A percentile compares a stretch with the other conserved stretches of the same genome.
Conservation (phyloP, 2,329 filamentous ascomycete species). For the Aspergillus ruber region DNA sequence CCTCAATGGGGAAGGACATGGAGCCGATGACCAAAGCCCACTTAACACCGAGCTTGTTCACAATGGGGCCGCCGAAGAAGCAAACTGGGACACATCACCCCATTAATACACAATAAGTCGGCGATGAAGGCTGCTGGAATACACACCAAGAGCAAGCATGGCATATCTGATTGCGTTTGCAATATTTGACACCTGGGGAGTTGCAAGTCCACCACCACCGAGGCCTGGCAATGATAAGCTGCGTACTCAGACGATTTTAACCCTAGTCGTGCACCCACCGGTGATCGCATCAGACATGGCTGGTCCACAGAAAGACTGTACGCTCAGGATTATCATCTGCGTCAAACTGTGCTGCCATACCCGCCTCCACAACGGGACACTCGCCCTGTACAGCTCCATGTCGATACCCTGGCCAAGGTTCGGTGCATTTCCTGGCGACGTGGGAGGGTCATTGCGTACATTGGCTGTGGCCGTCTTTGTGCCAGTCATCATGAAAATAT, state of each 20-base stretch:
- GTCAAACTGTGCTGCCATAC: slow-evolving; percentile 44
- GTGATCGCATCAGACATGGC: slow-evolving; percentile 38
- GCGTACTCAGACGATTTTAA: background rate
- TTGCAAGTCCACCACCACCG: slow-evolving; percentile 42
- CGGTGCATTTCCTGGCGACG: slow-evolving; percentile 10
- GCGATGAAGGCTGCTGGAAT: background rate
- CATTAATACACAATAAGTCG: slow-evolving; percentile 3
- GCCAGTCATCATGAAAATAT: slow-evolving; percentile 2
- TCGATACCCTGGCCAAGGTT: slow-evolving; percentile 25
- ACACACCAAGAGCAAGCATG: slow-evolving; percentile 24
- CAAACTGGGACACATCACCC: slow-evolving; percentile 24
- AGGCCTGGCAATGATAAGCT: slow-evolving; percentile 20
- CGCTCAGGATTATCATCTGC: slow-evolving; percentile 44
- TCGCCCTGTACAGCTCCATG: slow-evolving; percentile 7
- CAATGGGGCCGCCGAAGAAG: slow-evolving; percentile 40
- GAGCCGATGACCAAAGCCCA: slow-evolving; percentile 41
- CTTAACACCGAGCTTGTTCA: slow-evolving; percentile 44
- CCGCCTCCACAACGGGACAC: slow-evolving; percentile 39
- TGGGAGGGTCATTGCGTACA: background rate
- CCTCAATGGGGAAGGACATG: slow-evolving; percentile 40
- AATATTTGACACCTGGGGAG: slow-evolving; percentile 40
- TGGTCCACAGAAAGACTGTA: slow-evolving; percentile 42
- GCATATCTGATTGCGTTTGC: slow-evolving; percentile 26
- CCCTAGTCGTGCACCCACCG: slow-evolving; percentile 15
- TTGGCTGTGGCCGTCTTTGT: slow-evolving; percentile 1